Conservation (phyloP, 495 filamentous ascomycete species). For the Hypoxylon trugodes region DNA sequence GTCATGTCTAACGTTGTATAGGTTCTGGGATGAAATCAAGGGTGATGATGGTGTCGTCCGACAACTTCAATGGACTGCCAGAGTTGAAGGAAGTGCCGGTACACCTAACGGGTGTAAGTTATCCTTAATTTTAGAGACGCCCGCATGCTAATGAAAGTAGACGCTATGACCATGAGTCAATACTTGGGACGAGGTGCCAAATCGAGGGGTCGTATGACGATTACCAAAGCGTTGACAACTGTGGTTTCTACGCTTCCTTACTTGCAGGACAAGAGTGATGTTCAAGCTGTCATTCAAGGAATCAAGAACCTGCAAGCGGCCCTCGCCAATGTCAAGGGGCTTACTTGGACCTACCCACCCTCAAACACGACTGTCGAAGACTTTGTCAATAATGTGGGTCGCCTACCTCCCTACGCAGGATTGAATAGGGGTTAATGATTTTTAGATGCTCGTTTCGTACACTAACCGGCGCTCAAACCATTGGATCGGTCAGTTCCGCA, state of each 20-base stretch:
- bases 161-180: slow-evolving; percentile 68
- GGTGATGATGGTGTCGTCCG: slow-evolving; percentile 70
- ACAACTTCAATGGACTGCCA: slow-evolving; percentile 70
- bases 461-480: slow-evolving; percentile 63
- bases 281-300: slow-evolving; percentile 57
- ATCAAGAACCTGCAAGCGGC: slow-evolving; percentile 67
- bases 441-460: slow-evolving; percentile 51
- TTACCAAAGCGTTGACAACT: slow-evolving; percentile 64
- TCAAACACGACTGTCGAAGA: slow-evolving; percentile 56
- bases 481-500: slow-evolving; percentile 20
- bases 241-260: slow-evolving; percentile 63
- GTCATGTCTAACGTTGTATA: slow-evolving; percentile 21
- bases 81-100: slow-evolving; percentile 63
- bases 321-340: slow-evolving; percentile 57
- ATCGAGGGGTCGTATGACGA: slow-evolving; percentile 69
- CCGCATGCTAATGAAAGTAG: slow-evolving; percentile 36
- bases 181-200: slow-evolving; percentile 71
- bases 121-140: neutral
- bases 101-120: slow-evolving; percentile 50
- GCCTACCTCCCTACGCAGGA: neutral
- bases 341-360: slow-evolving; percentile 59
- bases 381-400: slow-evolving; percentile 54
- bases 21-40: slow-evolving; percentile 65
- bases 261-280: slow-evolving; percentile 62
- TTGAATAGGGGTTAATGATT: slow-evolving; percentile 20